Percentiles rank a stretch among this genome's conserved stretches.
phyloP scores from a whole-genome alignment of 148 eudicot species.

The Vaccinium darrowii region DNA sequence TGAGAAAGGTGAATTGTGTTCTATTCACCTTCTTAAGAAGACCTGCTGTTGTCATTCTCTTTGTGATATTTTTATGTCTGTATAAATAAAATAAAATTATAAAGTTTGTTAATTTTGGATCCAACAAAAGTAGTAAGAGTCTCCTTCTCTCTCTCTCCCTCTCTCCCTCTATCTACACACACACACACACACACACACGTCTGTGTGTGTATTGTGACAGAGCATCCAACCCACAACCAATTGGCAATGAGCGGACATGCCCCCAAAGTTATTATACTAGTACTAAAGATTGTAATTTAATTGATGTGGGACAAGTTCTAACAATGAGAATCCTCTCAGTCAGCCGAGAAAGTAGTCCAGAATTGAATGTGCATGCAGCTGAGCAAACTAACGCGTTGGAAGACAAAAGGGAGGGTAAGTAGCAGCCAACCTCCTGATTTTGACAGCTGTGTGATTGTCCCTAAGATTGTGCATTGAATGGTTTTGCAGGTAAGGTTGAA shows the following conservation, averaged over 20 bases:
- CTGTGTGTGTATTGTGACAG: neutral
- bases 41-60: neutral
- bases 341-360: slow-evolving; percentile 49
- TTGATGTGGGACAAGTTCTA: neutral
- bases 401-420: slow-evolving; percentile 34
- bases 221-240: neutral
- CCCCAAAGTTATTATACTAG: neutral
- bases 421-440: slow-evolving; percentile 12
- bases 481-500: slow-evolving; percentile 44
- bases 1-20: slow-evolving; percentile 44
- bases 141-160: neutral
- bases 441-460: neutral
- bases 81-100: neutral
- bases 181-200: neutral
- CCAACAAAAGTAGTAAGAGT: neutral
- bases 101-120: neutral
- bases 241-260: neutral
- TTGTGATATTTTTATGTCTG: neutral
- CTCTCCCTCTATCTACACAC: neutral
- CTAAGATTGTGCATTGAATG: slow-evolving; percentile 13
- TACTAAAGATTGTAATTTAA: neutral
- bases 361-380: slow-evolving; percentile 25
- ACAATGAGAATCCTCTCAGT: slow-evolving; percentile 38
- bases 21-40: neutral
- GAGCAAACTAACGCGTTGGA: slow-evolving; percentile 26